Percentiles rank a stretch among this genome's conserved stretches.
These are phyloP conservation scores for Nepenthes gracilis DNA, from an alignment of 148 eudicot species.

Conservation along the genomic window DNA sequence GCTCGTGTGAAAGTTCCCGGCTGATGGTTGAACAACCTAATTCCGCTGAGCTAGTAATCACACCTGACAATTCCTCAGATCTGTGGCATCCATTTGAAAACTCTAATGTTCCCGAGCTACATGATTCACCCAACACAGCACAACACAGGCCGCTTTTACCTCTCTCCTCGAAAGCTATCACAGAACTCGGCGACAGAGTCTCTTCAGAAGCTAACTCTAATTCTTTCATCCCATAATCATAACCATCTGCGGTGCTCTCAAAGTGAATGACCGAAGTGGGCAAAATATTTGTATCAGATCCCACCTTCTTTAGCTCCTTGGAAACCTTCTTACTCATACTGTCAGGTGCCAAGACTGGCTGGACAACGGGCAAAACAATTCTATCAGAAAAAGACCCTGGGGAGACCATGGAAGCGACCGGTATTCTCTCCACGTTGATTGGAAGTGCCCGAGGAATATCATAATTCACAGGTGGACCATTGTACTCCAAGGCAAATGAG, in stretches of 20 bases:
- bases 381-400: slow-evolving; percentile 25
- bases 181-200: slow-evolving; percentile 23
- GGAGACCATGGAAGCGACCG: slow-evolving; percentile 67
- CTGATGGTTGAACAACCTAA: slow-evolving; percentile 50
- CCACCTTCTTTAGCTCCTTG: slow-evolving; percentile 41
- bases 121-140: slow-evolving; percentile 14
- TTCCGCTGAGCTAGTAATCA: slow-evolving; percentile 45
- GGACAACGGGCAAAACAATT: slow-evolving; percentile 58
- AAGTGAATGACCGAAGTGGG: slow-evolving; percentile 74
- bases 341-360: slow-evolving; percentile 52
- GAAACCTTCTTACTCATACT: slow-evolving; percentile 33
- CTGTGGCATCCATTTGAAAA: slow-evolving; percentile 34
- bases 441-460: slow-evolving; percentile 87
- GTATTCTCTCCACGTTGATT: slow-evolving; percentile 60
- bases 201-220: slow-evolving; percentile 44
- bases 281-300: slow-evolving; percentile 39
- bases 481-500: slow-evolving; percentile 74
- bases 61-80: slow-evolving; percentile 45
- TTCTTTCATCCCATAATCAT: slow-evolving; percentile 35
- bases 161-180: slow-evolving; percentile 14
- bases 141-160: slow-evolving; percentile 13
- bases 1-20: slow-evolving; percentile 48
- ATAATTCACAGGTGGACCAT: slow-evolving; percentile 71
- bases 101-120: slow-evolving; percentile 26
- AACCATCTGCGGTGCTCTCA: slow-evolving; percentile 31